Conservation (phyloP, 345 rosid genomes). For the Euphorbia tirucalli region DNA sequence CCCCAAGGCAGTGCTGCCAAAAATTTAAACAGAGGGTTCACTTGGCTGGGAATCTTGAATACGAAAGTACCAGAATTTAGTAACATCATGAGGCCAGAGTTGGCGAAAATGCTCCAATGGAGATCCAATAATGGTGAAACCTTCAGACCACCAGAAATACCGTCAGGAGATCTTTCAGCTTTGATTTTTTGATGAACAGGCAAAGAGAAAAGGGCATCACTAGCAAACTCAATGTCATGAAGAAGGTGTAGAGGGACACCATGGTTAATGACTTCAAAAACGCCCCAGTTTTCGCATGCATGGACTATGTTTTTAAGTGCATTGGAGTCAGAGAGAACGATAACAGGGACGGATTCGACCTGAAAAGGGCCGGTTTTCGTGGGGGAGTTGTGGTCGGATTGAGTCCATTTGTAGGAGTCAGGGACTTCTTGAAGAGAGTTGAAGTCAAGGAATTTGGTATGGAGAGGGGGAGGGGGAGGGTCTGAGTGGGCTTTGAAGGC, state of each 20-base stretch:
- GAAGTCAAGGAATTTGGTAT: conserved; percentile 55
- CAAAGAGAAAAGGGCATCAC: conserved; percentile 52
- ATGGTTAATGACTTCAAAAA: conserved; percentile 68
- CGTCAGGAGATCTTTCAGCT: conserved; percentile 63
- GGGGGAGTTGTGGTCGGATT: conserved; percentile 28
- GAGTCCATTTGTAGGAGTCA: conserved; percentile 73
- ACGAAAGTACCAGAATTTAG: conserved; percentile 54
- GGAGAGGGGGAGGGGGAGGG: conserved; percentile 59
- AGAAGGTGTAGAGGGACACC: conserved; percentile 55
- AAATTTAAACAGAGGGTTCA: too few relatives aligned
- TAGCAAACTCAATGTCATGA: conserved; percentile 41
- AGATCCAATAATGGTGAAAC: conserved; percentile 80
- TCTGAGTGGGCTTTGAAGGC: conserved; percentile 62
- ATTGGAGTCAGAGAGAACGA: conserved; percentile 60
- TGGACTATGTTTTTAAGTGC: conserved; percentile 47
- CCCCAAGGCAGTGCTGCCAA: too few relatives aligned
- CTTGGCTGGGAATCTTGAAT: too few relatives aligned
- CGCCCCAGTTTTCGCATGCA: conserved; percentile 86
- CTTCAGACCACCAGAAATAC: conserved; percentile 95
- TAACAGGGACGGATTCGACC: conserved; percentile 58
- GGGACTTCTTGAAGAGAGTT: conserved; percentile 61
- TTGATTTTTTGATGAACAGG: conserved; percentile 62
- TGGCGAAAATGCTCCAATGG: conserved; percentile 67
- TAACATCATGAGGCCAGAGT: conserved; percentile 77
- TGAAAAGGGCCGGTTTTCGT: too few relatives aligned